phyloP scores from a whole-genome alignment of 768 basidiomycete genomes.

The Auricularia heimuer region DNA sequence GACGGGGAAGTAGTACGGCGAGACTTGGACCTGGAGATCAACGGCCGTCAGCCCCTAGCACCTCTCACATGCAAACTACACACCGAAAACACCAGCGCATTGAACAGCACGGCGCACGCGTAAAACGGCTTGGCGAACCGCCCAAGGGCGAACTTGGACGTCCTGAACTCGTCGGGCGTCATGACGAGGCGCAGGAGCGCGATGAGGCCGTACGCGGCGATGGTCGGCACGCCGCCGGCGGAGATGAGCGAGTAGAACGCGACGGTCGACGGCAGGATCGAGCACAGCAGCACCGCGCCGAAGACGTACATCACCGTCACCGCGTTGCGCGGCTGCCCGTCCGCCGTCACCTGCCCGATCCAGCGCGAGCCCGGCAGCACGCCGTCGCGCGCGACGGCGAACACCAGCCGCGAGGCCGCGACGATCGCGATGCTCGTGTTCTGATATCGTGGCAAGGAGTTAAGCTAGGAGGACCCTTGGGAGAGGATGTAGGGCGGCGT shows the following conservation, averaged over 20 bases:
- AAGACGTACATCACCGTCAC: slow-evolving; percentile 82
- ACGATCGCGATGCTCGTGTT: slow-evolving; percentile 84
- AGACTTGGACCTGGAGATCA: slow-evolving; percentile 55
- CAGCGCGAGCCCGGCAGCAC: slow-evolving; percentile 75
- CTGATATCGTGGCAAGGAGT: slow-evolving; percentile 23
- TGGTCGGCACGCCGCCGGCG: slow-evolving; percentile 77
- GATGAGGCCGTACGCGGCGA: slow-evolving; percentile 81
- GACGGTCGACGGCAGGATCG: slow-evolving; percentile 81
- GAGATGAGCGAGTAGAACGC: slow-evolving; percentile 88
- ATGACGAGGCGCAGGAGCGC: slow-evolving; percentile 63
- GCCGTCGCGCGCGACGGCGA: slow-evolving; percentile 90
- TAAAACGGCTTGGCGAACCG: slow-evolving; percentile 60
- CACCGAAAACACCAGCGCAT: slow-evolving; percentile 63
- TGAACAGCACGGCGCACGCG: slow-evolving; percentile 56
- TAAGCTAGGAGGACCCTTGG: too few species aligned
- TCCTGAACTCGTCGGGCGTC: slow-evolving; percentile 66
- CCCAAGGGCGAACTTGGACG: slow-evolving; percentile 66
- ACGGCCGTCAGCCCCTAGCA: slow-evolving; percentile 5
- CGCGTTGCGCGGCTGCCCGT: slow-evolving; percentile 74
- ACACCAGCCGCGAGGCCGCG: slow-evolving; percentile 80
- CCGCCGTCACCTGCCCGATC: slow-evolving; percentile 64
- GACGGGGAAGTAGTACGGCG: slow-evolving; percentile 84
- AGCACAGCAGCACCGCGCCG: slow-evolving; percentile 65
- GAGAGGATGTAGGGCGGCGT: slow-evolving; percentile 13
- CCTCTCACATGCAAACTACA: slow-evolving; percentile 20